Evolutionary conservation across 306 rosid species (phyloP).

Genomic region (Lagenaria siceraria): DNA sequence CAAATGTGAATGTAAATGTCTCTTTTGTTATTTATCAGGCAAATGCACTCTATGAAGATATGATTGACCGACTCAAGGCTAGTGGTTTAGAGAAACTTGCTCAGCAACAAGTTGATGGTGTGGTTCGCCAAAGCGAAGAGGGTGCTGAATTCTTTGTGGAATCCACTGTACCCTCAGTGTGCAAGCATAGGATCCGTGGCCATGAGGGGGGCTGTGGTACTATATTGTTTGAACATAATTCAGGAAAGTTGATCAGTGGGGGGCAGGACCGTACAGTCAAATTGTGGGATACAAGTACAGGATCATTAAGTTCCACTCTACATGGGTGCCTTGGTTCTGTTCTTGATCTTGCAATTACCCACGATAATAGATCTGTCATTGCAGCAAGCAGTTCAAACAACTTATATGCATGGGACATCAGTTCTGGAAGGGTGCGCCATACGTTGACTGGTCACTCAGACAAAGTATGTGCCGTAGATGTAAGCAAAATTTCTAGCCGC

Average conservation of each 20-base stretch:
- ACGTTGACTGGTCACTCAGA: conserved; percentile 87
- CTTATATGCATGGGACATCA: conserved; percentile 75
- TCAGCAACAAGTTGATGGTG: conserved; percentile 91
- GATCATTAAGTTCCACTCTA: conserved; percentile 46
- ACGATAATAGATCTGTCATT: conserved; percentile 72
- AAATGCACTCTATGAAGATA: conserved; percentile 83
- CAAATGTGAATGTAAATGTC: background rate
- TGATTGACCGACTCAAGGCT: conserved; percentile 57
- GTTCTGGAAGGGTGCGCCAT: conserved; percentile 72
- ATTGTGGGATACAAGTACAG: conserved; percentile 82
- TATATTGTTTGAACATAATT: conserved; percentile 61
- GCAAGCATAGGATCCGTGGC: conserved; percentile 57
- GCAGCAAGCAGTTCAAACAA: conserved; percentile 99
- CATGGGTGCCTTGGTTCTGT: conserved; percentile 91
- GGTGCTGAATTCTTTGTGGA: conserved; percentile 86
- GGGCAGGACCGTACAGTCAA: conserved; percentile 86
- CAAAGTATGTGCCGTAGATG: conserved; percentile 95
- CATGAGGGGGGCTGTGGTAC: conserved; percentile 97
- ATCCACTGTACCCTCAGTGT: conserved; percentile 56
- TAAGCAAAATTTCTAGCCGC: conserved; percentile 77
- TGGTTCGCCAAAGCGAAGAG: conserved; percentile 89
- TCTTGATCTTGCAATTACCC: conserved; percentile 73
- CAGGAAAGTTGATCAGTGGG: conserved; percentile 71
- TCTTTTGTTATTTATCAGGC: conserved; percentile 36
- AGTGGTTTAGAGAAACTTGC: conserved; percentile 89